Percentiles rank a stretch among this genome's conserved stretches.
Conservation (phyloP, 202 grass and related monocot genomes). For the Brachypodium distachyon region DNA sequence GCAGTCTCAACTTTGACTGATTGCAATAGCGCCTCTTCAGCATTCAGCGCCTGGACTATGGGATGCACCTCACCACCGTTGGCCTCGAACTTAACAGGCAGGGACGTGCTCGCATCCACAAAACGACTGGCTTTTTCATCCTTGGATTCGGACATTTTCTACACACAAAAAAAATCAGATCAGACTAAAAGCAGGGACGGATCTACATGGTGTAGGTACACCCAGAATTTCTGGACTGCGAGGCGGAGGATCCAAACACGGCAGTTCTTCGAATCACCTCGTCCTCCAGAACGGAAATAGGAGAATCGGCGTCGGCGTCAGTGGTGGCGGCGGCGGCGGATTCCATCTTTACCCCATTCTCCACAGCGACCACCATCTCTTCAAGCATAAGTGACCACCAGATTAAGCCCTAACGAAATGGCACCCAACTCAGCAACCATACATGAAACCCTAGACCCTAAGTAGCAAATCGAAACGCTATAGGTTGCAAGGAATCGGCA, state of each 20-base stretch:
- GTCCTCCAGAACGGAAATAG: slow-evolving; percentile 76
- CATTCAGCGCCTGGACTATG: slow-evolving; percentile 8
- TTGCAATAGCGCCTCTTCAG: slow-evolving; percentile 39
- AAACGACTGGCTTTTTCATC: background rate
- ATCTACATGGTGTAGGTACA: too few species aligned
- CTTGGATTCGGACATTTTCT: slow-evolving; percentile 38
- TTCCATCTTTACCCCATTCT: slow-evolving; percentile 31
- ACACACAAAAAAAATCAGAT: background rate
- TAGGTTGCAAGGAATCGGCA: background rate
- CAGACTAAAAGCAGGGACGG: too few species aligned
- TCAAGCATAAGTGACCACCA: slow-evolving; percentile 4
- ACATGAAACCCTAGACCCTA: background rate
- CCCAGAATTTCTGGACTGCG: too few species aligned
- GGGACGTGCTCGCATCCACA: slow-evolving; percentile 10
- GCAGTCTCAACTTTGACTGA: background rate
- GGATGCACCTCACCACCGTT: slow-evolving; percentile 24
- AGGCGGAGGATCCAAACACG: background rate
- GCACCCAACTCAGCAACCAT: background rate
- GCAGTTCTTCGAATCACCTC: slow-evolving; percentile 35
- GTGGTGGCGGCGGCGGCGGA: background rate
- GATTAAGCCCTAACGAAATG: slow-evolving; percentile 5
- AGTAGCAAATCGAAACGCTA: background rate
- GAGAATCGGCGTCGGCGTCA: slow-evolving; percentile 46
- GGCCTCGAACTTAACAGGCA: slow-evolving; percentile 29
- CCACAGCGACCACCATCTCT: slow-evolving; percentile 33